Percentiles rank a stretch among this genome's conserved stretches.
Conservation (phyloP, 768 basidiomycete species). For the Rubroboletus satanas region DNA sequence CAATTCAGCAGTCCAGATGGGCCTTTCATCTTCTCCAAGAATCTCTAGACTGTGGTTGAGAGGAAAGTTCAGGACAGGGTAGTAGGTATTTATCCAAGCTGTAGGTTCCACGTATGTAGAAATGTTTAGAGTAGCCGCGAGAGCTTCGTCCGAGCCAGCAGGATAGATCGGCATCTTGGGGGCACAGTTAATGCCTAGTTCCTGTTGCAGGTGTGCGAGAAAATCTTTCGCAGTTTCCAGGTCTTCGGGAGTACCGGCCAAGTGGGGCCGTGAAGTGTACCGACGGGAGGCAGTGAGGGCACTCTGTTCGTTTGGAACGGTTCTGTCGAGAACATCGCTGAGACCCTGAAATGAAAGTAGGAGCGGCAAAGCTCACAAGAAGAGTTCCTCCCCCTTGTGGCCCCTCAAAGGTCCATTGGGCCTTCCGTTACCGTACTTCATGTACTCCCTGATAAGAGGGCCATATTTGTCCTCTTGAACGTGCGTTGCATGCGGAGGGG, state of each 20-base stretch:
- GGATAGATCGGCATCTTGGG: conserved; percentile 44
- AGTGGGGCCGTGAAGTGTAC: conserved; percentile 53
- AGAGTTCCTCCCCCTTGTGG: conserved; percentile 41
- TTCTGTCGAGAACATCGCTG: conserved; percentile 29
- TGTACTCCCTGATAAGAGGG: conserved; percentile 16
- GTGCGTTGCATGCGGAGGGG: neutral
- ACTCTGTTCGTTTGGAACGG: conserved; percentile 48
- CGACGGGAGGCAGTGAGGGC: conserved; percentile 49
- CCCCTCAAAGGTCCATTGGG: conserved; percentile 26
- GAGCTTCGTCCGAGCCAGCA: conserved; percentile 55
- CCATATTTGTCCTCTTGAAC: conserved; percentile 11
- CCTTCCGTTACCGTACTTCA: conserved; percentile 13
- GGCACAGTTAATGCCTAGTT: conserved; percentile 39
- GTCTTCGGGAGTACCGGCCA: conserved; percentile 57
- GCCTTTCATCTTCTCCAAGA: conserved; percentile 45
- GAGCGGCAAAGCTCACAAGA: conserved; percentile 35
- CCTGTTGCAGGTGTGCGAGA: conserved; percentile 47
- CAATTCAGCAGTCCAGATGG: conserved; percentile 58
- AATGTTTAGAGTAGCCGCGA: conserved; percentile 48
- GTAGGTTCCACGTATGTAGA: conserved; percentile 36
- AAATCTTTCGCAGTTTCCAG: conserved; percentile 54
- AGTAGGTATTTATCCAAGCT: conserved; percentile 71
- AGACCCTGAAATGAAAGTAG: neutral
- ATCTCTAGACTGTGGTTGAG: conserved; percentile 54
- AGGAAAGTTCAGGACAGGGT: conserved; percentile 69